A percentile compares a stretch with the other conserved stretches of the same genome.
Conservation (phyloP, 305 asterid genomes). For the Nicotiana rustica region DNA sequence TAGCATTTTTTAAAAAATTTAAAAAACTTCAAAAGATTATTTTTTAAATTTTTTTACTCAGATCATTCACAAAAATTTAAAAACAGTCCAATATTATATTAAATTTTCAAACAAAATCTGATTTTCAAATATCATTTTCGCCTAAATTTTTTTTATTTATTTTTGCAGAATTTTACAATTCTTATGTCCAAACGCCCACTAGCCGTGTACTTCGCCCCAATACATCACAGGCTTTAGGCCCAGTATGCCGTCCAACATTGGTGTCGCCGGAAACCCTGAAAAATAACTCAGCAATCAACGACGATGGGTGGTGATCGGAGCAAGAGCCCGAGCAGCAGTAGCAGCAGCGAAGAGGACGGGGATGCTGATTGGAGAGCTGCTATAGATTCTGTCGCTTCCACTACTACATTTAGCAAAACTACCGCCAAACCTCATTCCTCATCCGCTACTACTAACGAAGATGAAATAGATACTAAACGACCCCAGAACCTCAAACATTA, state of each 20-base stretch:
- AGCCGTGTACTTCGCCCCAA: background rate
- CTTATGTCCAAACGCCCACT: too few species aligned
- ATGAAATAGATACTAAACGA: conserved; percentile 45
- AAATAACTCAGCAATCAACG: background rate
- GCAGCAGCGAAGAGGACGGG: conserved; percentile 89
- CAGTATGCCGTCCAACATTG: background rate
- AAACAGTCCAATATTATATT: too few species aligned
- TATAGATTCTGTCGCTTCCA: conserved; percentile 68
- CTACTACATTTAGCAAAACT: conserved; percentile 42
- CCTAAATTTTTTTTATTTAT: too few species aligned
- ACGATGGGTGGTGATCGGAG: conserved; percentile 51
- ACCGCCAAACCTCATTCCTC: conserved; percentile 33
- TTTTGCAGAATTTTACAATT: too few species aligned
- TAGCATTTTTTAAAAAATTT: too few species aligned
- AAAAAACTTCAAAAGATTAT: too few species aligned
- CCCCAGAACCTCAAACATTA: conserved; percentile 65
- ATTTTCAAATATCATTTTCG: too few species aligned
- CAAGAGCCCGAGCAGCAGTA: conserved; percentile 40
- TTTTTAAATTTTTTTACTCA: too few species aligned
- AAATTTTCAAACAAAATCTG: too few species aligned
- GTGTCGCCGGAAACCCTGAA: background rate
- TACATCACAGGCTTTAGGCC: background rate
- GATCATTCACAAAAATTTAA: too few species aligned
- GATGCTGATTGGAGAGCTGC: conserved; percentile 89
- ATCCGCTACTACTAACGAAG: conserved; percentile 28